A percentile compares a stretch with the other conserved stretches of the same genome.
Evolutionary conservation across 371 early-diverging fungal species (phyloP).

Genomic region (Haplosporangium sp.): DNA sequence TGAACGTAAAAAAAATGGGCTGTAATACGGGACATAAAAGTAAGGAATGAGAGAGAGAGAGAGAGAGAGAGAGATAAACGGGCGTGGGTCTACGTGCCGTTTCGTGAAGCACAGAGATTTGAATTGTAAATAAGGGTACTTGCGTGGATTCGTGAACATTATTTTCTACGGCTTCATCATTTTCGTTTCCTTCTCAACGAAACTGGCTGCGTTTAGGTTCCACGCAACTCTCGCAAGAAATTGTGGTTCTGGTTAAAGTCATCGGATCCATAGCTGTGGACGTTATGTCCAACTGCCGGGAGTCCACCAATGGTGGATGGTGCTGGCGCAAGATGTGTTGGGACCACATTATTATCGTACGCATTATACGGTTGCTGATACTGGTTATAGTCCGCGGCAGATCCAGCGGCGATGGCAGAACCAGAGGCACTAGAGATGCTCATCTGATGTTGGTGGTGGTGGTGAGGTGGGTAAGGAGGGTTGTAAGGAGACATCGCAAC

Average conservation of each 20-base stretch:
- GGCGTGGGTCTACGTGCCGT: too few species aligned
- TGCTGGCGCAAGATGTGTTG: background rate
- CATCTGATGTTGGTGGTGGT: slow-evolving; percentile 14
- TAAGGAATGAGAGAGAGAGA: background rate
- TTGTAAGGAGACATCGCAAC: slow-evolving; percentile 2
- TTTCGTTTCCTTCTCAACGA: slow-evolving; percentile 6
- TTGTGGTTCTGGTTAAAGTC: slow-evolving; percentile 38
- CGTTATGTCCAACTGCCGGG: slow-evolving; percentile 14
- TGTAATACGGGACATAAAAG: too few species aligned
- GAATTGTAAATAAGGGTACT: too few species aligned
- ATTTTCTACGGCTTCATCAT: too few species aligned
- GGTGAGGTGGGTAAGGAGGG: slow-evolving; percentile 2
- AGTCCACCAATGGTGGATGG: slow-evolving; percentile 4
- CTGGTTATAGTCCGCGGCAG: slow-evolving; percentile 20
- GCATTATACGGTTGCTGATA: slow-evolving; percentile 14
- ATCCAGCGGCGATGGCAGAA: background rate
- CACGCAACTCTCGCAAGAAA: slow-evolving; percentile 45
- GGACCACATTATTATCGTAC: background rate
- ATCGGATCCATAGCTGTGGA: slow-evolving; percentile 34
- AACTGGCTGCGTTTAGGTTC: too few species aligned
- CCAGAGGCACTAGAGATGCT: slow-evolving; percentile 17
- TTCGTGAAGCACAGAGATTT: background rate
- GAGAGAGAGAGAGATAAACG: background rate
- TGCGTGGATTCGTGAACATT: too few species aligned
- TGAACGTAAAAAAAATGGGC: too few species aligned